Percentiles rank a stretch among this genome's conserved stretches.
These are phyloP conservation scores for Acacia acuminata DNA, from an alignment of 306 rosid genomes.

Conservation along the genomic window DNA sequence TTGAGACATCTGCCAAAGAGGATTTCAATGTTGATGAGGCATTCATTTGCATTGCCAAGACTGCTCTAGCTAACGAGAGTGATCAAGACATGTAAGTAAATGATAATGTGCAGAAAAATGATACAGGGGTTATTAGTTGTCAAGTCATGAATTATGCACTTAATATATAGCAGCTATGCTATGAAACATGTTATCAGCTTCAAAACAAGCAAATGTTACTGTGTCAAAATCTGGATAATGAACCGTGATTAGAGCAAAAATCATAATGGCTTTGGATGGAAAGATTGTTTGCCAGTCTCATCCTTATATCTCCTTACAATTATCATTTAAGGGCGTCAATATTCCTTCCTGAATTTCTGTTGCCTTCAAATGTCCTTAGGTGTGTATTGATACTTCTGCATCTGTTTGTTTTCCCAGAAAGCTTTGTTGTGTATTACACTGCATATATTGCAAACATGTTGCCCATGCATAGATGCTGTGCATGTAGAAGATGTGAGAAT, in stretches of 20 bases:
- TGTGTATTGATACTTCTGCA: background rate
- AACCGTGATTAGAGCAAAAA: background rate
- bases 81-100: slow-evolving; percentile 84
- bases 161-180: background rate
- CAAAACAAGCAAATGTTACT: background rate
- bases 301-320: background rate
- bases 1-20: slow-evolving; percentile 94
- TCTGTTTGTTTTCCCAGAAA: background rate
- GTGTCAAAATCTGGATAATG: background rate
- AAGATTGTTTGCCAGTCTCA: background rate
- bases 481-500: background rate
- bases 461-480: background rate
- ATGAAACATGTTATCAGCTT: background rate
- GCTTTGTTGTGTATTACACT: background rate
- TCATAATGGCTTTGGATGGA: background rate
- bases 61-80: slow-evolving; percentile 77
- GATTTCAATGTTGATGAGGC: slow-evolving; percentile 89
- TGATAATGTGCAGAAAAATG: background rate
- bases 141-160: background rate
- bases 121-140: background rate
- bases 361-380: background rate
- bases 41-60: slow-evolving; percentile 80
- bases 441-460: background rate
- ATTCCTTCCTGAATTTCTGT: background rate
- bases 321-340: background rate